Conservation (phyloP, 495 filamentous ascomycete genomes). For the Astrothelium macrocarpum region DNA sequence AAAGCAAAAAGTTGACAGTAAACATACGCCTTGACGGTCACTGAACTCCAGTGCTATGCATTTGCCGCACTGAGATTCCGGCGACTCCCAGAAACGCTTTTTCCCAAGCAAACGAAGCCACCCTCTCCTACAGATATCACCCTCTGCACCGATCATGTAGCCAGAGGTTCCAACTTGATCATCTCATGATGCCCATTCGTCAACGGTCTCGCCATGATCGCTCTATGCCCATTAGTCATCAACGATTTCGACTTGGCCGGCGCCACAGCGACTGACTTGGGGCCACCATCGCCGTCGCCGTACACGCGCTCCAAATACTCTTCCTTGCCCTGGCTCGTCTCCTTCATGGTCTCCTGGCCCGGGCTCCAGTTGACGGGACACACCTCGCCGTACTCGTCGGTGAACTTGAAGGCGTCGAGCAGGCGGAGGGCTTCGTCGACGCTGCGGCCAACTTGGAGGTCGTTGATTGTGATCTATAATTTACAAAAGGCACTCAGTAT, state of each 20-base stretch:
- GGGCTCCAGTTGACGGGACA: slow-evolving; percentile 11
- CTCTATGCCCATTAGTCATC: background rate
- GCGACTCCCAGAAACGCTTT: no score
- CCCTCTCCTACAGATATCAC: no score
- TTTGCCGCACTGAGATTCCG: background rate
- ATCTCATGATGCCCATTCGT: no score
- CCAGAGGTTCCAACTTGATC: no score
- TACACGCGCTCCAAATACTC: background rate
- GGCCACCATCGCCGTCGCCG: background rate
- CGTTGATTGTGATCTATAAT: slow-evolving; percentile 46
- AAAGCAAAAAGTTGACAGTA: background rate
- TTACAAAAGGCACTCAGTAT: no score
- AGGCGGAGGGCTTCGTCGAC: slow-evolving; percentile 51
- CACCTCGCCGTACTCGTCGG: slow-evolving; percentile 51
- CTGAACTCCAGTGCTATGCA: slow-evolving; percentile 2
- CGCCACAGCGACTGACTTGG: background rate
- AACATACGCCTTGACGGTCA: background rate
- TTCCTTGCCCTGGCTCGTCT: background rate
- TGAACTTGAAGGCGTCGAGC: slow-evolving; percentile 51
- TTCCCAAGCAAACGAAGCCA: background rate
- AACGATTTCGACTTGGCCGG: slow-evolving; percentile 3
- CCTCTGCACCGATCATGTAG: no score
- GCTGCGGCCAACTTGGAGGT: slow-evolving; percentile 47
- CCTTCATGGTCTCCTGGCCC: background rate
- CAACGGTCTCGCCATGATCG: no score